Conservation (phyloP, 2,329 filamentous ascomycete genomes). For the Fusarium subtropicale region DNA sequence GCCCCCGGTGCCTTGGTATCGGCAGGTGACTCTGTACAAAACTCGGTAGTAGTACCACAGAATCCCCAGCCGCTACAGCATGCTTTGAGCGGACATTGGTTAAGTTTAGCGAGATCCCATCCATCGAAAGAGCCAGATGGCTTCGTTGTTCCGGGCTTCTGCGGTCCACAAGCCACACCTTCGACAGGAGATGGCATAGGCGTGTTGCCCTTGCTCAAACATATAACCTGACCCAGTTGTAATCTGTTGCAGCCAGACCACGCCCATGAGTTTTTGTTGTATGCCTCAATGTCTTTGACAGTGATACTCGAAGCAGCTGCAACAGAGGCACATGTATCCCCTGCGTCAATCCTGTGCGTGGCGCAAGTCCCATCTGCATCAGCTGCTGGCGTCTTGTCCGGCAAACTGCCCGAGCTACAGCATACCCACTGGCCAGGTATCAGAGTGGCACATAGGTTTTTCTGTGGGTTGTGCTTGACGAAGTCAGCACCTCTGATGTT, state of each 20-base stretch:
- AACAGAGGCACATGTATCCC: conserved; percentile 46
- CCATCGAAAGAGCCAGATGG: conserved; percentile 1
- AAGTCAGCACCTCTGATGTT: conserved; percentile 53
- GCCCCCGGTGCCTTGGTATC: not conserved
- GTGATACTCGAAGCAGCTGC: conserved; percentile 41
- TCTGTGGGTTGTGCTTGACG: conserved; percentile 48
- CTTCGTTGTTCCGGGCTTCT: conserved; percentile 36
- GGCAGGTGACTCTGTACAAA: not conserved
- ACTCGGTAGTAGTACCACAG: conserved; percentile 1
- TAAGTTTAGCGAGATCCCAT: conserved; percentile 36
- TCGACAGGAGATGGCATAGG: conserved; percentile 45
- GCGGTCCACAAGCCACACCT: conserved; percentile 49
- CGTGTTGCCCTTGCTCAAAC: conserved; percentile 46
- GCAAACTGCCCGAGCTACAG: conserved; percentile 48
- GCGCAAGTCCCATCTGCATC: conserved; percentile 52
- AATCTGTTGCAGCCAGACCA: conserved; percentile 46
- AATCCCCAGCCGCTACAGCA: conserved; percentile 52
- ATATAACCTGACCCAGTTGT: conserved; percentile 39
- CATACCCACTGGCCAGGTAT: conserved; percentile 51
- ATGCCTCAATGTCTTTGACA: conserved; percentile 41
- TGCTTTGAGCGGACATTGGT: conserved; percentile 49
- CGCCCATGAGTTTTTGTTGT: conserved; percentile 47
- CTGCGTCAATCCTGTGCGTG: conserved; percentile 52
- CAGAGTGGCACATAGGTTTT: conserved; percentile 46
- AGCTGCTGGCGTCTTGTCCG: conserved; percentile 24